Base-by-base conservation (phyloP, 2,329 filamentous ascomycete genomes). In the Fusarium oxysporum region DNA sequence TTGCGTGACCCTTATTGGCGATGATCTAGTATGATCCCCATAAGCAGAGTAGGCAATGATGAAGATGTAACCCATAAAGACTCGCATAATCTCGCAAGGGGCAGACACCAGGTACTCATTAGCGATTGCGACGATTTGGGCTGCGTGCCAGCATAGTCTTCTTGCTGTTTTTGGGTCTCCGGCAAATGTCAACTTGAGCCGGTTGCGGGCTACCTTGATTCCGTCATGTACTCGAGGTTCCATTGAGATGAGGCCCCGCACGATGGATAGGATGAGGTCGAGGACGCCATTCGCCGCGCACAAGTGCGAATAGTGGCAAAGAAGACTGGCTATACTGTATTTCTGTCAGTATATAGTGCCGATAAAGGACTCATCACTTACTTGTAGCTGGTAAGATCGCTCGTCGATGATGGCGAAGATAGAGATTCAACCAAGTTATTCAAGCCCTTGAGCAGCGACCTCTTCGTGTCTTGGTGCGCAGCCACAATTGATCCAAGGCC, bases 351-450 rank as follows among this genome's bases (percentile, higher is more conserved):
- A 19, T 6, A 0, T 6, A 17, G 0, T 19, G 7, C 4, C 3
- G 13, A 12, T 0, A 6, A 2, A 8, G 13, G 7, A 32, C 3
- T 3, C 0, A 1, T 6, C 6, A 13, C 58, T 37, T n/a, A 62
- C 59, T 62, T 62, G 1, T 62, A 62, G 32, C 59, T 62, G 16
- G 53, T 57, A 16, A 62, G 40, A 23, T 58, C 59, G 10, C 59
- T 57, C 6, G 59, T 62, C 0, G 59, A 57, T 1, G 32, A 32
- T 2, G 59, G 59, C 6, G 25, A 40, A 4, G 37, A 25, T 3
- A 62, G 10, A 10, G 59, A 62, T 2, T 58, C 51, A 6, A 58
- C 59, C 12, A 62, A 19, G 8, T n/a, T 57, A 12, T 62, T 62
- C 16, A 62, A 32, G 3, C 59, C 59, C 5, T 62, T 62, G 1